Evolutionary conservation across 2,329 filamentous ascomycete species (phyloP), one percentile per base, ranked within the genome.

Genomic region (Pestalotiopsis sp.): DNA sequence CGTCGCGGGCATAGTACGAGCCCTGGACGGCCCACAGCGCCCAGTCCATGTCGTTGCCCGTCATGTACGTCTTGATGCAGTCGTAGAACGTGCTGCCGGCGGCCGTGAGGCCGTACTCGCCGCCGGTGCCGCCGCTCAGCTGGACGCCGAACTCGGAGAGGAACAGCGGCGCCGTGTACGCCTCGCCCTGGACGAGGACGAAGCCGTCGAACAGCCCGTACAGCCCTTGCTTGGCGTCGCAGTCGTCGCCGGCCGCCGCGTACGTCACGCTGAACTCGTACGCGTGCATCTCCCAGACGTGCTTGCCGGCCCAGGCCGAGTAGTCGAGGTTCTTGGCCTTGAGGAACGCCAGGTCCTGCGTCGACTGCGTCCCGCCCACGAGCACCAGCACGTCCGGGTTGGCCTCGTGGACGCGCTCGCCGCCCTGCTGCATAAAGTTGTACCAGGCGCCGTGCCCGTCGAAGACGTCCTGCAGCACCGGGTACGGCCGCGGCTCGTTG

Each of bases 211-310:
- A 80, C 1, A 77, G 73, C 20, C 86, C 85, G 69, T 86, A 85
- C 68, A 82, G 73, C 26, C 77, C 70, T 73, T 81, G 78, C 59
- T 81, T 78, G 20, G 81, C 48, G 48, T 73, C 75, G 76, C 86
- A 88, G 72, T 77, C 78, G n/a, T 76, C 78, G 38, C 81, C 76
- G 35, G 76, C 69, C 68, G 81, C 75, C 22, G 79, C 79, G 69
- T 81, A 85, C 3, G 81, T 85, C 13, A 85, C 79, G 30, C 85
- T 86, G 77, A 85, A 88, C 68, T 79, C 80, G 80, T 89, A 89
- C 38, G 83, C 81, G 77, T 89, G 87, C 73, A 86, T 83, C 77
- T 89, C 87, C 86, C 86, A 89, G 13, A 89, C 85, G 71, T 86
- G 81, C 76, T 89, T 89, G 55, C 79, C 80, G 6, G 71, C 67